Evolutionary conservation across 768 basidiomycete genomes (phyloP).

Genomic region (Hygrophoropsis aurantiaca): DNA sequence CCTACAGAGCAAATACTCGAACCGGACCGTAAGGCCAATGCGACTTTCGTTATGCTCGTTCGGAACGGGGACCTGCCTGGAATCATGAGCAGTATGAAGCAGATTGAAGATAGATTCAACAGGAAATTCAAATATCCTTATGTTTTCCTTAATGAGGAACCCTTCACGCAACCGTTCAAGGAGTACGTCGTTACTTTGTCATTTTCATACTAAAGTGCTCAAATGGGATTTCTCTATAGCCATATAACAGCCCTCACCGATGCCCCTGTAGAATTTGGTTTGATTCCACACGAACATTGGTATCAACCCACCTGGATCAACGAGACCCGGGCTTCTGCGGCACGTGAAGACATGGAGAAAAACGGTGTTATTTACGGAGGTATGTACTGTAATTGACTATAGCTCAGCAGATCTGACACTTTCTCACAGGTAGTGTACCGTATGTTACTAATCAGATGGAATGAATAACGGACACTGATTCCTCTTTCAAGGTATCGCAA

Average conservation of each 20-base stretch:
- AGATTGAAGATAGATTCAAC: conserved; percentile 90
- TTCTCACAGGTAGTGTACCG: conserved; percentile 64
- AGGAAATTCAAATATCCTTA: conserved; percentile 77
- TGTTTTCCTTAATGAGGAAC: conserved; percentile 85
- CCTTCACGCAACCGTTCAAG: conserved; percentile 77
- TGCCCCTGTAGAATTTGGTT: conserved; percentile 49
- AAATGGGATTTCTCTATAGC: conserved; percentile 22
- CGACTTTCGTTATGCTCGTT: conserved; percentile 79
- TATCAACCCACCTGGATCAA: conserved; percentile 77
- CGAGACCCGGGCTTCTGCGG: conserved; percentile 58
- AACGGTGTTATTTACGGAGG: conserved; percentile 69
- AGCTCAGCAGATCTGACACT: conserved; percentile 4
- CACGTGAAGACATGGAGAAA: conserved; percentile 61
- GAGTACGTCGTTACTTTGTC: conserved; percentile 35
- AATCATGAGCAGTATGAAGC: conserved; percentile 62
- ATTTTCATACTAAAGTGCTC: conserved; percentile 1
- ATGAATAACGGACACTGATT: conserved; percentile 6
- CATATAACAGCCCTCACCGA: conserved; percentile 26
- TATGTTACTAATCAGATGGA: conserved; percentile 35
- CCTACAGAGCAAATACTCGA: conserved; percentile 33
- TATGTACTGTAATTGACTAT: conserved; percentile 15
- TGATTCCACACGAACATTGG: conserved; percentile 73
- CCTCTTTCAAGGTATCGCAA: conserved; percentile 69
- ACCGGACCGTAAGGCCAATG: conserved; percentile 70
- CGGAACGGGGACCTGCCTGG: conserved; percentile 64